Conservation (phyloP, 1,139 yeast species). For the Candida gigantensis region DNA sequence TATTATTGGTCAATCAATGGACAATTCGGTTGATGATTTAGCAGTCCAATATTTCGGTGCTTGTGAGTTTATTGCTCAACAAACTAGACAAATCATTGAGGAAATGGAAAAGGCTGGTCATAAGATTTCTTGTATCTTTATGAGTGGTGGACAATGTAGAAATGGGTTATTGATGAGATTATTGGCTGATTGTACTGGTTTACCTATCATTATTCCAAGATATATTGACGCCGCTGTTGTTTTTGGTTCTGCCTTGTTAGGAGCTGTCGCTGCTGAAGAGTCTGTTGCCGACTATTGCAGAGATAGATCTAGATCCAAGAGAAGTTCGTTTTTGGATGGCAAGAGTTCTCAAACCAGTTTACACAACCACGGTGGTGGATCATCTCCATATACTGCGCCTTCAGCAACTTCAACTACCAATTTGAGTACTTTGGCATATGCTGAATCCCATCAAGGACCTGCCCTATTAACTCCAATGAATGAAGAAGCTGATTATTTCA, state of each 20-base stretch:
- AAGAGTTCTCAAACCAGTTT: conserved; percentile 33
- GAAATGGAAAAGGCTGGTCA: conserved; percentile 83
- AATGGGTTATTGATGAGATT: conserved; percentile 85
- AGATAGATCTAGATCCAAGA: conserved; percentile 39
- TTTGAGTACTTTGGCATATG: conserved; percentile 54
- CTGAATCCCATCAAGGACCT: conserved; percentile 33
- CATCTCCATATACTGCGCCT: conserved; percentile 77
- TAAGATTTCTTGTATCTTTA: conserved; percentile 68
- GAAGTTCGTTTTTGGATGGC: conserved; percentile 35
- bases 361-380: conserved; percentile 30
- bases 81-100: conserved; percentile 91
- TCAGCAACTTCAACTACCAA: conserved; percentile 67
- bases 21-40: conserved; percentile 75
- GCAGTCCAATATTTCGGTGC: conserved; percentile 90
- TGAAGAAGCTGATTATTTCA: conserved; percentile 51
- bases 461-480: conserved; percentile 49
- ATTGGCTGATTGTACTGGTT: conserved; percentile 89
- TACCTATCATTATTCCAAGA: conserved; percentile 90
- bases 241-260: conserved; percentile 90
- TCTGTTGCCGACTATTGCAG: conserved; percentile 42
- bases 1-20: conserved; percentile 92
- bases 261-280: conserved; percentile 86
- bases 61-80: conserved; percentile 96
- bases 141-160: conserved; percentile 97
- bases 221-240: conserved; percentile 97